These are phyloP conservation scores for Gypsophila paniculata DNA, from an alignment of 179 eudicot species.

Conservation along the genomic window DNA sequence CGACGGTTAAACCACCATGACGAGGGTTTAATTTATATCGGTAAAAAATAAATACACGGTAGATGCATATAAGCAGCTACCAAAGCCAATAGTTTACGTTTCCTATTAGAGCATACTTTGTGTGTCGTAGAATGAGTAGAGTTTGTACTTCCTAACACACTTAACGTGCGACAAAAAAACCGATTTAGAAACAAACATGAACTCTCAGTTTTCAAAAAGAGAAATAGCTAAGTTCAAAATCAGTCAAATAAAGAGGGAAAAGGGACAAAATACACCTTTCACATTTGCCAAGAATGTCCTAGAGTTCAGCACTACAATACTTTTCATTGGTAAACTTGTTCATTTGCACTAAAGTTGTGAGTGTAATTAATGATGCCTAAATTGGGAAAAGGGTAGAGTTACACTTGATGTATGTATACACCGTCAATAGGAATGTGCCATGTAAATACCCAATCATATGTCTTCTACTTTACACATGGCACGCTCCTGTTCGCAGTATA, in stretches of 20 bases:
- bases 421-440: too few species aligned
- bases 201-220: not conserved
- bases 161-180: too few species aligned
- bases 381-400: too few species aligned
- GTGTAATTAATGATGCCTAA: not conserved
- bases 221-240: not conserved
- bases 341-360: constrained; percentile 1
- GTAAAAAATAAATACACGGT: not conserved
- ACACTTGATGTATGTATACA: too few species aligned
- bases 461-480: too few species aligned
- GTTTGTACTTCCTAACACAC: too few species aligned
- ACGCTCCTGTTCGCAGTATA: too few species aligned
- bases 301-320: not conserved
- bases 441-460: too few species aligned
- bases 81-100: not conserved
- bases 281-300: constrained; percentile 4
- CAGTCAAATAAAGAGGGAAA: not conserved
- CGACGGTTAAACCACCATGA: not conserved
- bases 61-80: not conserved
- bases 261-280: not conserved
- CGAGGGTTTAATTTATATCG: not conserved
- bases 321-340: not conserved
- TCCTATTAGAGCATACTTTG: not conserved
- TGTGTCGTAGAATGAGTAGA: too few species aligned
- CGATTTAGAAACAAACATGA: not conserved